These are phyloP conservation scores for Ceriops decandra DNA, from an alignment of 345 rosid genomes.

Conservation along the genomic window DNA sequence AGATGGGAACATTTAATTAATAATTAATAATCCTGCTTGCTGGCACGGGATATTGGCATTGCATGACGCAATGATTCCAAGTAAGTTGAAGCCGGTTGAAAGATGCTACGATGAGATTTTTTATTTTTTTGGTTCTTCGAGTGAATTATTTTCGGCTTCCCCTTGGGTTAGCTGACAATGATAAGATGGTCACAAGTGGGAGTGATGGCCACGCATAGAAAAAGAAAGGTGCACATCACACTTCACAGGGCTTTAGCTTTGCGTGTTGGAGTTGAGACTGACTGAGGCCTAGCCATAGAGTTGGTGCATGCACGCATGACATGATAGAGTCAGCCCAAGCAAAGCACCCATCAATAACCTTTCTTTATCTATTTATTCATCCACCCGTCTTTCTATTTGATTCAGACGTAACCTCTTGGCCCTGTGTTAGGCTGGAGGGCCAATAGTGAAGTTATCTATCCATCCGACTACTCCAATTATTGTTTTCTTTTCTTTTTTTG, in stretches of 20 bases:
- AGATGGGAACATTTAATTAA: too few species aligned
- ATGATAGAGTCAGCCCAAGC: conserved; percentile 2
- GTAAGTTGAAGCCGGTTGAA: background rate
- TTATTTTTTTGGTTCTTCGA: background rate
- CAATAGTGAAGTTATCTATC: background rate
- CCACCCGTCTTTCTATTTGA: conserved; percentile 24
- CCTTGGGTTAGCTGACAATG: conserved; percentile 35
- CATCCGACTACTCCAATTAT: conserved; percentile 18
- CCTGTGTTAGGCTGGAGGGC: conserved; percentile 6
- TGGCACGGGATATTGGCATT: background rate
- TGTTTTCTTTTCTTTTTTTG: background rate
- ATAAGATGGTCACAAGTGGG: conserved; percentile 36
- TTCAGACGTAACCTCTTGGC: conserved; percentile 36
- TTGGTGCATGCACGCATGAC: conserved; percentile 39
- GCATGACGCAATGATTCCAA: background rate
- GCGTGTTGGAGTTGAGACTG: conserved; percentile 36
- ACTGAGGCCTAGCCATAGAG: conserved; percentile 13
- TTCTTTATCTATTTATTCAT: conserved; percentile 8
- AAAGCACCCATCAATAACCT: background rate
- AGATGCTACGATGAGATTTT: background rate
- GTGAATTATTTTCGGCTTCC: conserved; percentile 6
- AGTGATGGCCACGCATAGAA: conserved; percentile 15
- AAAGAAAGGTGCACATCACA: background rate
- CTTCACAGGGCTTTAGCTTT: conserved; percentile 25
- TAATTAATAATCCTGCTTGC: background rate